phyloP scores from a whole-genome alignment of 2,329 filamentous ascomycete genomes.

The Stylonectria norvegica region DNA sequence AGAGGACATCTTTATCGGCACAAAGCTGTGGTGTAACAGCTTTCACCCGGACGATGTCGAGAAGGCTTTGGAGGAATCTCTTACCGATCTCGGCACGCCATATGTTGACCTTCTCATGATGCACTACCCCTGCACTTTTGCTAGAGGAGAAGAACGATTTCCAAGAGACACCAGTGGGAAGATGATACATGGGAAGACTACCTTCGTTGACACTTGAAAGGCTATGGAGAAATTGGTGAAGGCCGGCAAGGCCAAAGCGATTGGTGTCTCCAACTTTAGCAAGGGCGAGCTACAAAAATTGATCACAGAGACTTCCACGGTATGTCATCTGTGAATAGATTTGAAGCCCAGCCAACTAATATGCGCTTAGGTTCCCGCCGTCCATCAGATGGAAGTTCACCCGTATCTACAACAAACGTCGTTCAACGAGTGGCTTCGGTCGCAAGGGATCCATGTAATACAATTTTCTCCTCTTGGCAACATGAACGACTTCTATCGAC shows the following conservation, averaged over 20 bases:
- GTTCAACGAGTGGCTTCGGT: slow-evolving; percentile 19
- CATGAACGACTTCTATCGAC: slow-evolving; percentile 32
- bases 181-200: slow-evolving; percentile 17
- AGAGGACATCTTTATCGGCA: slow-evolving; percentile 47
- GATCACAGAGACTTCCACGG: slow-evolving; percentile 28
- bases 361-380: slow-evolving; percentile 13
- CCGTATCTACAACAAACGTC: slow-evolving; percentile 46
- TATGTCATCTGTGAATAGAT: neutral
- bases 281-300: slow-evolving; percentile 45
- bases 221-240: slow-evolving; percentile 22
- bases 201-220: slow-evolving; percentile 27
- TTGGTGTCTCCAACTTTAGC: slow-evolving; percentile 56
- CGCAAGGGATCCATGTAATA: slow-evolving; percentile 30
- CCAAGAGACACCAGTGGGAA: slow-evolving; percentile 6
- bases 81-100: slow-evolving; percentile 28
- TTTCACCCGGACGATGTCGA: slow-evolving; percentile 28
- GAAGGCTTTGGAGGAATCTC: slow-evolving; percentile 23
- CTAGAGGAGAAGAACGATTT: slow-evolving; percentile 12
- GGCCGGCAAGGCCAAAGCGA: slow-evolving; percentile 17
- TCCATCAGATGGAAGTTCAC: slow-evolving; percentile 47
- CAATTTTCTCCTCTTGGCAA: slow-evolving; percentile 35
- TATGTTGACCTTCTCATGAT: slow-evolving; percentile 30
- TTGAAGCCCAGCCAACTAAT: neutral
- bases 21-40: slow-evolving; percentile 32
- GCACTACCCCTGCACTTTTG: slow-evolving; percentile 22